phyloP scores from a whole-genome alignment of 768 basidiomycete genomes.

The Amanita jacksonii region DNA sequence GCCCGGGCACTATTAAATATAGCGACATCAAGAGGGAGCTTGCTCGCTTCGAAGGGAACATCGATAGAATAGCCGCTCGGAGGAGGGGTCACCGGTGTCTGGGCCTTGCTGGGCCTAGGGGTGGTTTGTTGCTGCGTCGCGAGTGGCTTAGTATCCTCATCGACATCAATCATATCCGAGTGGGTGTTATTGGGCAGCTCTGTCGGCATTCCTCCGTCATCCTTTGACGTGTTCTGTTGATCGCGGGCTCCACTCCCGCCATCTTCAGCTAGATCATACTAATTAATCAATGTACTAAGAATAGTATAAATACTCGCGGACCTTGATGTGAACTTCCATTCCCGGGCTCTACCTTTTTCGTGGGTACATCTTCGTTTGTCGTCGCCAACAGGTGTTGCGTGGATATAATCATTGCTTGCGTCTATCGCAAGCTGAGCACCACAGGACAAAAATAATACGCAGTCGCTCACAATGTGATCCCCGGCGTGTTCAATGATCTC shows the following conservation, averaged over 20 bases:
- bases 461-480: constrained; percentile 40
- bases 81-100: constrained; percentile 20
- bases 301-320: neutral
- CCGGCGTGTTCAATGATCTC: constrained; percentile 54
- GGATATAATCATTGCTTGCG: constrained; percentile 85
- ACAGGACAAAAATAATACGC: neutral
- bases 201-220: constrained; percentile 15
- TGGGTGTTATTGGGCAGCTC: constrained; percentile 19
- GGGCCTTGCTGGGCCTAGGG: constrained; percentile 12
- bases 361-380: constrained; percentile 6
- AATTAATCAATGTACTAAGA: neutral
- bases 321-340: neutral
- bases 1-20: constrained; percentile 89
- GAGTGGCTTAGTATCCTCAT: constrained; percentile 31
- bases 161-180: constrained; percentile 41
- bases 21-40: constrained; percentile 85
- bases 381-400: constrained; percentile 67
- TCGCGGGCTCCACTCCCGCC: neutral
- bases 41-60: constrained; percentile 76
- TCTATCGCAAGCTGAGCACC: constrained; percentile 35
- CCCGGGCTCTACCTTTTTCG: constrained; percentile 3
- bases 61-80: constrained; percentile 55
- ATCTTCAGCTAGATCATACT: neutral
- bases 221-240: neutral
- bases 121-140: constrained; percentile 17